Conservation (phyloP, 768 basidiomycete genomes). For the Mycena pura region DNA sequence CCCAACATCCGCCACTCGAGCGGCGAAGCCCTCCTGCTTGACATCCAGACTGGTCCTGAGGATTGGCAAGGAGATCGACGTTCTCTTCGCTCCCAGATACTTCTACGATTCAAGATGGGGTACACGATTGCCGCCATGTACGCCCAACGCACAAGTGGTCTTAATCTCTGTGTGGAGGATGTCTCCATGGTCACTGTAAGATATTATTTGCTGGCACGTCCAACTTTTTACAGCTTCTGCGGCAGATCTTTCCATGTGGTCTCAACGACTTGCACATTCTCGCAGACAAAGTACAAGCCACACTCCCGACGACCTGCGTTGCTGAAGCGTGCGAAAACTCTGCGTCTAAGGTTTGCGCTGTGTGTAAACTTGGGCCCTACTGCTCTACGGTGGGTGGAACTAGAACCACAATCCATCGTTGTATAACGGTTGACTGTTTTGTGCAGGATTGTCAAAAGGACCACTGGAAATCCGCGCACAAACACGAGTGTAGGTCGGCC, state of each 20-base stretch:
- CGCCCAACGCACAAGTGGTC: background rate
- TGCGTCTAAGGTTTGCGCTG: conserved; percentile 1
- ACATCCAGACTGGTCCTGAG: conserved; percentile 4
- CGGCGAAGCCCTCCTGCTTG: conserved; percentile 9
- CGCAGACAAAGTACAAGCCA: conserved; percentile 11
- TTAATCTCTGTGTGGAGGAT: conserved; percentile 8
- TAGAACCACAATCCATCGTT: background rate
- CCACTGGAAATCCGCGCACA: conserved; percentile 5
- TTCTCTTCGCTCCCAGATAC: conserved; percentile 4
- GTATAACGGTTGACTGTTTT: background rate
- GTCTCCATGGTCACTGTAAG: conserved; percentile 5
- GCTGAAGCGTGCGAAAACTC: conserved; percentile 7
- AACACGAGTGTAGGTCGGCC: conserved; percentile 2
- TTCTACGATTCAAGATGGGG: conserved; percentile 9
- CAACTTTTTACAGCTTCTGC: background rate
- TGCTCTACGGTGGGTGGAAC: conserved; percentile 2
- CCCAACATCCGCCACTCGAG: conserved; percentile 8
- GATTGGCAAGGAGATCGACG: conserved; percentile 7
- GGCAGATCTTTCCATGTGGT: conserved; percentile 12
- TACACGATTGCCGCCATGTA: conserved; percentile 10
- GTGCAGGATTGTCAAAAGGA: conserved; percentile 3
- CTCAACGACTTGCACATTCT: conserved; percentile 1
- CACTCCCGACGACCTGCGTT: conserved; percentile 3
- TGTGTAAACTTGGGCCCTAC: conserved; percentile 7
- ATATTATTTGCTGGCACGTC: conserved; percentile 1